Conservation (phyloP, 2,329 filamentous ascomycete genomes). For the Aspergillus pseudotamarii region DNA sequence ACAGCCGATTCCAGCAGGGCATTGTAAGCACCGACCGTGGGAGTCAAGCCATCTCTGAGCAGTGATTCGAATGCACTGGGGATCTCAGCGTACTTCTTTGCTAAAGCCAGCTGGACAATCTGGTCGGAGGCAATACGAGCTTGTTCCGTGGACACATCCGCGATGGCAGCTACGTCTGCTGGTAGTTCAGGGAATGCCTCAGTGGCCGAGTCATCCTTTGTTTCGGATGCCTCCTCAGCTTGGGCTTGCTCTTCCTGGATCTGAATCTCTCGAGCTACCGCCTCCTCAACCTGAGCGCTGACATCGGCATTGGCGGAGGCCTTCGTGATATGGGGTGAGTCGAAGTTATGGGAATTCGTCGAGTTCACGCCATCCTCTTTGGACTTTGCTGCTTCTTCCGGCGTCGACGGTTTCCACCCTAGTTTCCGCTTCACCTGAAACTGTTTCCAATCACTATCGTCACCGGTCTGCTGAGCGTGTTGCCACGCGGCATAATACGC, state of each 20-base stretch:
- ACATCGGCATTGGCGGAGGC: slow-evolving; percentile 51
- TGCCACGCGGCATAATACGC: slow-evolving; percentile 92
- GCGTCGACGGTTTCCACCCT: slow-evolving; percentile 72
- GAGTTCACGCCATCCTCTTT: slow-evolving; percentile 25
- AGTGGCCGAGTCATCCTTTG: slow-evolving; percentile 24
- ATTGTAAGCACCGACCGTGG: slow-evolving; percentile 87
- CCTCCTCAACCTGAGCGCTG: slow-evolving; percentile 81
- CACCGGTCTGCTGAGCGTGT: slow-evolving; percentile 68
- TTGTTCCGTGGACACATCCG: slow-evolving; percentile 58
- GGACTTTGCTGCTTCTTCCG: slow-evolving; percentile 40
- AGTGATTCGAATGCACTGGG: slow-evolving; percentile 89
- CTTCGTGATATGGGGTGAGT: slow-evolving; percentile 64
- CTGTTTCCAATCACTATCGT: slow-evolving; percentile 85
- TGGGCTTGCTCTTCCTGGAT: slow-evolving; percentile 56
- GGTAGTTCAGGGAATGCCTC: slow-evolving; percentile 33
- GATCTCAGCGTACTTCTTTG: slow-evolving; percentile 80
- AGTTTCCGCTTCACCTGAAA: slow-evolving; percentile 87
- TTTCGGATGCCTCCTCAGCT: slow-evolving; percentile 41
- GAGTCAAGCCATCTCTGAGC: slow-evolving; percentile 78
- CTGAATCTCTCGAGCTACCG: slow-evolving; percentile 77
- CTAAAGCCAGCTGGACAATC: slow-evolving; percentile 71
- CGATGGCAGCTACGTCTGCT: slow-evolving; percentile 43
- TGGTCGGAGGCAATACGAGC: slow-evolving; percentile 75
- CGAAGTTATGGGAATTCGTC: slow-evolving; percentile 50
- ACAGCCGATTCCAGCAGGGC: slow-evolving; percentile 84